phyloP scores from a whole-genome alignment of 2,329 filamentous ascomycete species.

The Xylaria sp. region DNA sequence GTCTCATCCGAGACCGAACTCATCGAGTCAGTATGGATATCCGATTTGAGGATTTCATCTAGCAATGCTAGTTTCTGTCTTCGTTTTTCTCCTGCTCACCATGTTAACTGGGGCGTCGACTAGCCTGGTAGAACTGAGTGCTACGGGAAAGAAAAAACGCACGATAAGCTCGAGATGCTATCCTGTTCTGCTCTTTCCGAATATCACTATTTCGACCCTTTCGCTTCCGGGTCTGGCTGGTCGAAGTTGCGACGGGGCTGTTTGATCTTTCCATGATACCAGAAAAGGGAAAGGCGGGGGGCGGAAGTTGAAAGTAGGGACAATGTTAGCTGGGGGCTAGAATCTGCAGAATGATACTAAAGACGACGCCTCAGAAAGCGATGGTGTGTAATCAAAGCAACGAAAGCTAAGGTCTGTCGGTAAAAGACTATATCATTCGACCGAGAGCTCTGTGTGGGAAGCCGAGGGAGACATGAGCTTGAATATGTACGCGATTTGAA shows the following conservation, averaged over 20 bases:
- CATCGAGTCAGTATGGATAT: conserved; percentile 39
- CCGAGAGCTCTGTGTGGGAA: not conserved
- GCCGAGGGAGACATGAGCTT: conserved; percentile 1
- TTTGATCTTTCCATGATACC: conserved; percentile 33
- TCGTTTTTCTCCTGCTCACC: conserved; percentile 47
- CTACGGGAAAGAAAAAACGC: conserved; percentile 26
- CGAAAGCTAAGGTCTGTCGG: conserved; percentile 1
- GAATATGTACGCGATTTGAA: conserved; percentile 12
- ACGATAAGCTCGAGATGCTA: conserved; percentile 43
- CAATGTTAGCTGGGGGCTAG: not conserved
- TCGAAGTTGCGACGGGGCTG: conserved; percentile 15
- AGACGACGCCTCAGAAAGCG: not conserved
- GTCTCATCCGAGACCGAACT: conserved; percentile 41
- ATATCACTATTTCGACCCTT: conserved; percentile 39
- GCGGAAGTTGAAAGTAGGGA: not conserved
- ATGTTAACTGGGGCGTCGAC: conserved; percentile 26
- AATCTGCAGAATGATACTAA: not conserved
- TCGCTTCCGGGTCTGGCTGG: conserved; percentile 28
- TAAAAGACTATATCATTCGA: conserved; percentile 13
- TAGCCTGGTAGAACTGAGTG: not conserved
- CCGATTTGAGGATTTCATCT: conserved; percentile 45
- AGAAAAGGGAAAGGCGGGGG: conserved; percentile 3
- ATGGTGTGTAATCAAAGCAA: not conserved
- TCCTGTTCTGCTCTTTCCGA: conserved; percentile 42
- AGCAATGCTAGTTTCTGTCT: conserved; percentile 51